Conservation (phyloP, 1,284 basidiomycete genomes). For the Cutaneotrichosporon dermatis region DNA sequence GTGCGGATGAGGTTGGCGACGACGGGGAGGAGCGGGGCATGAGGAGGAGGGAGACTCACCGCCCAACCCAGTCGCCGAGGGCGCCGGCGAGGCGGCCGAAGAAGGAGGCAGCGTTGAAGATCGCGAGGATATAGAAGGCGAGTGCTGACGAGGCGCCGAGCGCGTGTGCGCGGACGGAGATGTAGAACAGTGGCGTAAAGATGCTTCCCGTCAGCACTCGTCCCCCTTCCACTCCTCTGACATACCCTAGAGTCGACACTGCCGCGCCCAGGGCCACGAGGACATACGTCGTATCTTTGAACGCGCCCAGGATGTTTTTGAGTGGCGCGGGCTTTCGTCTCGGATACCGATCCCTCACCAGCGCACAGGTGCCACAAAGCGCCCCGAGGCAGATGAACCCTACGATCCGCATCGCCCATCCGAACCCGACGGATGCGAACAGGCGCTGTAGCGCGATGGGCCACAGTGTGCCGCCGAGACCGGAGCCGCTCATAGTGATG, state of each 20-base stretch:
- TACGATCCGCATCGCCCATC: conserved; percentile 26
- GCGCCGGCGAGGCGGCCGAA: conserved; percentile 20
- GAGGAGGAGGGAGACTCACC: conserved; percentile 31
- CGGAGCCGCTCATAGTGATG: too few relatives aligned
- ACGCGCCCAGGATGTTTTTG: conserved; percentile 19
- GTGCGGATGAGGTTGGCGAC: too few relatives aligned
- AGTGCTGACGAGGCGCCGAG: conserved; percentile 31
- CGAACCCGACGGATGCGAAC: conserved; percentile 13
- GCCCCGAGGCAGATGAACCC: conserved; percentile 27
- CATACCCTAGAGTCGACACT: background rate
- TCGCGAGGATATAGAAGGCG: conserved; percentile 28
- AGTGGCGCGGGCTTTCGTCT: conserved; percentile 20
- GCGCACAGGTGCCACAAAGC: conserved; percentile 14
- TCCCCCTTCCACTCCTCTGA: background rate
- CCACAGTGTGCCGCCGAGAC: too few relatives aligned
- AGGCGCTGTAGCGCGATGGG: too few relatives aligned
- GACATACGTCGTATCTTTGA: conserved; percentile 26
- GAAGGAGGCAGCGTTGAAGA: conserved; percentile 33
- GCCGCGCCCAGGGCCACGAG: conserved; percentile 18
- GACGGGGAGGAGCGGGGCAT: conserved; percentile 9
- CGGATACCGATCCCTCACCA: conserved; percentile 22
- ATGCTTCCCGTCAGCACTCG: conserved; percentile 20
- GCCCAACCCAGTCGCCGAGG: conserved; percentile 11
- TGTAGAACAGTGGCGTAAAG: conserved; percentile 36
- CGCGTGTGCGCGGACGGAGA: conserved; percentile 29